These are phyloP conservation scores for Edaphochlamys debaryana DNA, from an alignment of 139 green algal species.

Conservation along the genomic window DNA sequence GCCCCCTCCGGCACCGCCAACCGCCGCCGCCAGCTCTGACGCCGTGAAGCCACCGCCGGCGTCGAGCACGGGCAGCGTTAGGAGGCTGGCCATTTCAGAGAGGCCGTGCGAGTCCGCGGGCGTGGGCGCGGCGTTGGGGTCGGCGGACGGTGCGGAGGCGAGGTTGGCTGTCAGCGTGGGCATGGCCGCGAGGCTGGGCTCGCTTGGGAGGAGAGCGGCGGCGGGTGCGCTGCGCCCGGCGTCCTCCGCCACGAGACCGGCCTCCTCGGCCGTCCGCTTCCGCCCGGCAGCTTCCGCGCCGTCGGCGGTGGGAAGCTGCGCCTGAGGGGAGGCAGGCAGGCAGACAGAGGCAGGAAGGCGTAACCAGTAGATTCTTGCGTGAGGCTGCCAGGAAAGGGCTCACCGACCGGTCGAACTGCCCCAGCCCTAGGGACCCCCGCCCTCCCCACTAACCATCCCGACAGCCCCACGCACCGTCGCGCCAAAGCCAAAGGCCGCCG, in stretches of 20 bases:
- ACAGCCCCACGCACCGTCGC: not conserved
- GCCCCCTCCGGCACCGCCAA: no score
- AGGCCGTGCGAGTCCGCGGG: conserved; percentile 9
- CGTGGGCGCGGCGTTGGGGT: not conserved
- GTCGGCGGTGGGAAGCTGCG: not conserved
- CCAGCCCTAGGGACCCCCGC: no score
- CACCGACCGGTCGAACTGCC: no score
- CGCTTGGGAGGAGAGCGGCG: not conserved
- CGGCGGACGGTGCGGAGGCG: not conserved
- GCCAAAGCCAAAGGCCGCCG: not conserved
- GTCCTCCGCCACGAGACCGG: not conserved
- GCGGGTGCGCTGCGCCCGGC: not conserved
- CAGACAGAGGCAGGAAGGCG: not conserved
- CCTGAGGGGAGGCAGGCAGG: not conserved
- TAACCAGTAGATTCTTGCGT: no score
- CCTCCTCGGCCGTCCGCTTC: conserved; percentile 19
- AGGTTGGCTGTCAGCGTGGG: no score
- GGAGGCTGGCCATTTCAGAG: conserved; percentile 12
- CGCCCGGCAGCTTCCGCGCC: not conserved
- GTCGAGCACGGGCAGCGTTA: conserved; percentile 10
- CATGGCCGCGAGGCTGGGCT: not conserved
- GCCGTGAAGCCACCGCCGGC: no score
- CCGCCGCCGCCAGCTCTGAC: no score
- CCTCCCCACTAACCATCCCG: no score
- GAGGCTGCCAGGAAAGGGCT: no score